Percentiles rank a stretch among this genome's conserved stretches.
Conservation (phyloP, 441 rosid species). For the Adansonia gregorii region DNA sequence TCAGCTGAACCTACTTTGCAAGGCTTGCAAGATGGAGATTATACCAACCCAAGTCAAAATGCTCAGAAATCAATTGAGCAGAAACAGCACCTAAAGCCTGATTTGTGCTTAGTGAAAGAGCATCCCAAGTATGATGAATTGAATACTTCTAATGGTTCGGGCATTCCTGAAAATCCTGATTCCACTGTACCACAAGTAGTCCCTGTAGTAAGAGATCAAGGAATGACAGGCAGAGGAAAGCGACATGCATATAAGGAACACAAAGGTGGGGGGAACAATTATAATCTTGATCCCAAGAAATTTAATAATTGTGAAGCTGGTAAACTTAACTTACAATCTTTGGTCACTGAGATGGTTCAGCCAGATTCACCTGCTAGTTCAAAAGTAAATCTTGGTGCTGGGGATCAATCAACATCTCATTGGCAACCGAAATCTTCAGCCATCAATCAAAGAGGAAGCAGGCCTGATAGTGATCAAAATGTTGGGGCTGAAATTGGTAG, state of each 20-base stretch:
- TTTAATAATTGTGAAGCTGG: constrained; percentile 46
- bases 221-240: constrained; percentile 56
- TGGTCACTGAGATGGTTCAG: constrained; percentile 49
- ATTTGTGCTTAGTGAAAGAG: constrained; percentile 47
- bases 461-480: constrained; percentile 47
- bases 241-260: constrained; percentile 60
- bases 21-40: constrained; percentile 41
- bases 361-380: constrained; percentile 45
- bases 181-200: constrained; percentile 34
- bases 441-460: constrained; percentile 46
- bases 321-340: constrained; percentile 44
- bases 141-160: constrained; percentile 58
- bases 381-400: constrained; percentile 58
- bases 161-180: constrained; percentile 52
- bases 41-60: constrained; percentile 45
- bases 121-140: constrained; percentile 54
- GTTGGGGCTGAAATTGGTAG: constrained; percentile 44
- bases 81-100: constrained; percentile 46
- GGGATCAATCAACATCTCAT: constrained; percentile 62
- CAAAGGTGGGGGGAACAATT: constrained; percentile 49
- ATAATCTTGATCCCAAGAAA: constrained; percentile 60
- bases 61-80: constrained; percentile 46
- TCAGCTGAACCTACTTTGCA: constrained; percentile 48
- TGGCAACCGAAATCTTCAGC: constrained; percentile 75
- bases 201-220: constrained; percentile 59